These are phyloP conservation scores for Penicillium nordicum DNA, from an alignment of 2,329 filamentous ascomycete species.

Conservation along the genomic window DNA sequence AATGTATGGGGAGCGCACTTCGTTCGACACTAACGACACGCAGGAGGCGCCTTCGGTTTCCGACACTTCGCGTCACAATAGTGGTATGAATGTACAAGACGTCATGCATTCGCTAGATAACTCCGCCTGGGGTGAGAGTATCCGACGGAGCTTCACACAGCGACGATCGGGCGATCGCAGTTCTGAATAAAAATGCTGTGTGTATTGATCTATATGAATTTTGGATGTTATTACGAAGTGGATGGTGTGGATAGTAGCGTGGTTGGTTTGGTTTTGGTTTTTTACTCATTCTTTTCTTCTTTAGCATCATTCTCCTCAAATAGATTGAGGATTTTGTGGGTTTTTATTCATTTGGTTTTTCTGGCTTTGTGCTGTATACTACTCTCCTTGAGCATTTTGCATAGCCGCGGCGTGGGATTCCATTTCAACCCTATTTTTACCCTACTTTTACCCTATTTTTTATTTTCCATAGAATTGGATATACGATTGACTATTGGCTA, in stretches of 20 bases:
- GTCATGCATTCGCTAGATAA: slow-evolving; percentile 83
- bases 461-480: background rate
- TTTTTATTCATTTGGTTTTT: slow-evolving; percentile 2
- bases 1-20: slow-evolving; percentile 29
- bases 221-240: slow-evolving; percentile 10
- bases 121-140: slow-evolving; percentile 90
- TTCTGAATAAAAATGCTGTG: slow-evolving; percentile 8
- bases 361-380: slow-evolving; percentile 17
- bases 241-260: background rate
- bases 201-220: slow-evolving; percentile 13
- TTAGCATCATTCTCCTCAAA: slow-evolving; percentile 4
- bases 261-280: background rate
- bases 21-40: slow-evolving; percentile 29
- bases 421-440: background rate
- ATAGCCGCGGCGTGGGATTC: slow-evolving; percentile 25
- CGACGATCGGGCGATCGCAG: slow-evolving; percentile 43
- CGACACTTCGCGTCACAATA: slow-evolving; percentile 58
- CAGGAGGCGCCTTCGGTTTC: slow-evolving; percentile 18
- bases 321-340: background rate
- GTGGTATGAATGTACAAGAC: slow-evolving; percentile 69
- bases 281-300: slow-evolving; percentile 2
- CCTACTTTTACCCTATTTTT: background rate
- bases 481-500: background rate
- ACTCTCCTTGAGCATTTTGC: slow-evolving; percentile 19
- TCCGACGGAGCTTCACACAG: slow-evolving; percentile 78